Percentiles rank a stretch among this genome's conserved stretches.
Evolutionary conservation across 2,329 filamentous ascomycete genomes (phyloP).

Genomic region (Botrytis porri): DNA sequence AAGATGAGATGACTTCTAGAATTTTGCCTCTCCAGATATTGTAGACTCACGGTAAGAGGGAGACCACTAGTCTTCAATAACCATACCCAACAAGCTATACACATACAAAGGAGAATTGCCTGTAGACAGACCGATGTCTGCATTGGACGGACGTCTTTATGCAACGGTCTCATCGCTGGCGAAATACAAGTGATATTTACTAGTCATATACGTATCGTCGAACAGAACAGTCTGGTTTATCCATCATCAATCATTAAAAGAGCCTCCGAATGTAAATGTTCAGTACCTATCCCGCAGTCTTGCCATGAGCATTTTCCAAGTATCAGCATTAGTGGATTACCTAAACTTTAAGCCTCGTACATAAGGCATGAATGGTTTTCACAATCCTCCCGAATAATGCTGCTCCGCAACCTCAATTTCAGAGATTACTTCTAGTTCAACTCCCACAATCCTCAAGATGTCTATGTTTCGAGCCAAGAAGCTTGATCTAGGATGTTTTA

Average conservation of each 20-base stretch:
- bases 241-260: background rate
- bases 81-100: background rate
- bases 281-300: background rate
- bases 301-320: background rate
- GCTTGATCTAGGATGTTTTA: constrained; percentile 82
- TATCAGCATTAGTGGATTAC: background rate
- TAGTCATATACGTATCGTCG: accelerated
- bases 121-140: background rate
- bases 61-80: background rate
- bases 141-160: background rate
- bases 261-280: background rate
- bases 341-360: background rate
- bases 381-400: background rate
- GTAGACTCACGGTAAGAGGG: background rate
- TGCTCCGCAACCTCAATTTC: background rate
- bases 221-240: background rate
- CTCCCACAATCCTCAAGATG: constrained; percentile 49
- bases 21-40: accelerated
- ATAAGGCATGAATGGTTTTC: background rate
- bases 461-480: constrained; percentile 87
- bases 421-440: background rate
- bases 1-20: background rate
- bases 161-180: background rate
- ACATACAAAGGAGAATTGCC: background rate
- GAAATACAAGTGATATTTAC: background rate